Base-by-base conservation (phyloP, 306 rosid species). In the Datisca glomerata region DNA sequence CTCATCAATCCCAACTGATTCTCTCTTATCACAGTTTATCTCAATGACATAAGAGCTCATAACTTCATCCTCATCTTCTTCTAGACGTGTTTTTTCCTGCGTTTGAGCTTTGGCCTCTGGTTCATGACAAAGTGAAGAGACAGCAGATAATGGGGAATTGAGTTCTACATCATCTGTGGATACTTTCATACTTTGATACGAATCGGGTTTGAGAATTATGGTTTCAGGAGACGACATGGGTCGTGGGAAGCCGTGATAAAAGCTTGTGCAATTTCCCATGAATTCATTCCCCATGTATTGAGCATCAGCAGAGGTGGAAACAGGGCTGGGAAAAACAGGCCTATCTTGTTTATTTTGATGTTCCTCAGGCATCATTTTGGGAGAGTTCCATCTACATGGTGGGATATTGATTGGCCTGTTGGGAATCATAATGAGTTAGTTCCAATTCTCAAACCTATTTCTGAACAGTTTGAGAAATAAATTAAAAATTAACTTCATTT, bases 1-100 rank as follows among this genome's bases (percentile, higher is more conserved):
- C 44, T 89, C 97, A 41, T 89, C 95, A 23, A 89, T 63, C 25
- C 52, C 70, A 34, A 62, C 64, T 31, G 65, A 77, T 40, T 45
- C 87, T 54, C 85, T 64, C 33, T 59, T 71, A 49, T 56, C 67
- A 36, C 75, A 61, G 41, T 63, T 78, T 38, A 83, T 47, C 60
- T 89, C 91, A 53, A 89, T 89, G 62, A 89, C 95, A 57, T 80
- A 89, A 35, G 97, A 89, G 70, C 84, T 80, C 83, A 80, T 70
- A 43, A 41, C 55, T 55, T 87, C 96, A 29, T 75, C 85, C 0
- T 77, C 63, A 13, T 54, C 62, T 42, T 68, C 71, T 59, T 64
- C 71, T 2, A 49, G 57, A 15, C 52, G 45, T 48, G 56, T 62
- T 21, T 29, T 55, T 41, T 65, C 68, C 21, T 39, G 72, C 56